These are phyloP conservation scores for Pichia sp. DNA, from an alignment of 1,139 yeast species.

Conservation along the genomic window DNA sequence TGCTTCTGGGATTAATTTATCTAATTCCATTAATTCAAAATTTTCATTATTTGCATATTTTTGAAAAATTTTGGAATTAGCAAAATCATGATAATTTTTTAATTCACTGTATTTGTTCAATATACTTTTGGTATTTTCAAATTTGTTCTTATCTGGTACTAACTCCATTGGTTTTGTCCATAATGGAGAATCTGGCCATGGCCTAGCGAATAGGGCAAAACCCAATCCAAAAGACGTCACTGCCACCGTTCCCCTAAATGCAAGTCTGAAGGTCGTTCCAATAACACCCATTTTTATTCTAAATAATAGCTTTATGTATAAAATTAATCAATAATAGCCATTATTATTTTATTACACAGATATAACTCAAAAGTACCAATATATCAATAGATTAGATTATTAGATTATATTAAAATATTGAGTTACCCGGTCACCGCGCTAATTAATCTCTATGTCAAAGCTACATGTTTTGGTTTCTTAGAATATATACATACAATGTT, in stretches of 20 bases:
- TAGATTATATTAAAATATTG: too few relatives aligned
- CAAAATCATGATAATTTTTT: not conserved
- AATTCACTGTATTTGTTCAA: slow-evolving; percentile 28
- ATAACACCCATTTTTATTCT: slow-evolving; percentile 5
- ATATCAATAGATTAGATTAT: too few relatives aligned
- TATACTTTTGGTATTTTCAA: not conserved
- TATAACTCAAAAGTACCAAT: too few relatives aligned
- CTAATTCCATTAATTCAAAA: slow-evolving; percentile 30
- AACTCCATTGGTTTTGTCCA: slow-evolving; percentile 27
- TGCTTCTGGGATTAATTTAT: slow-evolving; percentile 50
- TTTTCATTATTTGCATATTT: slow-evolving; percentile 29
- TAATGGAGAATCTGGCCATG: slow-evolving; percentile 35
- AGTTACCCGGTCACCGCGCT: too few relatives aligned
- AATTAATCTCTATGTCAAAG: too few relatives aligned
- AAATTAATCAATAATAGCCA: too few relatives aligned
- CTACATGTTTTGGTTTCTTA: too few relatives aligned
- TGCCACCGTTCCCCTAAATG: slow-evolving; percentile 6
- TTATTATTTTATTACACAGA: too few relatives aligned
- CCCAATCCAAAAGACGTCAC: slow-evolving; percentile 38
- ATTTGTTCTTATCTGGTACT: slow-evolving; percentile 2
- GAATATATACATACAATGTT: too few relatives aligned
- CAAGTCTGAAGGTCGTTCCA: not conserved
- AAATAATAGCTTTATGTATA: too few relatives aligned
- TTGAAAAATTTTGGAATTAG: slow-evolving; percentile 28
- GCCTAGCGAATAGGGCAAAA: slow-evolving; percentile 37